Evolutionary conservation across 345 rosid genomes (phyloP), one percentile per base, ranked within the genome.

Genomic region (Eucalyptus virginea): DNA sequence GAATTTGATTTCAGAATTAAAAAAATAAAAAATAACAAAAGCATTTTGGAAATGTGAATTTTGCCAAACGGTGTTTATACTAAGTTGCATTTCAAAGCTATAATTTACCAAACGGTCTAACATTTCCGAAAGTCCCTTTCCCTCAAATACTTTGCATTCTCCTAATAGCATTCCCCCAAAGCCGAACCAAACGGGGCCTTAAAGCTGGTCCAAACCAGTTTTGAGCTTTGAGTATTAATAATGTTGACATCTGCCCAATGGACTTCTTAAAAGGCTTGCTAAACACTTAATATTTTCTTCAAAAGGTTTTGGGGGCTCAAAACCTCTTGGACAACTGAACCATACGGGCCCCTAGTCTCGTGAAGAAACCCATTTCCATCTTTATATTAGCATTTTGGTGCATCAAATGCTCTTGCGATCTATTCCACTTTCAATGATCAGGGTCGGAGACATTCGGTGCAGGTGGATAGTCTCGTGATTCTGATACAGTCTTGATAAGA

Each of bases 181-280:
- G n/a, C n/a, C n/a, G n/a, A n/a, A n/a, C n/a, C n/a, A n/a, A n/a
- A n/a, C n/a, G n/a, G n/a, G n/a, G n/a, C n/a, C n/a, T n/a, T 51
- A 51, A 51, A 51, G 56, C 4, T 18, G 0, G 23, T 7, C 56
- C 56, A 18, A 0, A 18, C 0, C 23, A 51, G 0, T 51, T 18
- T 51, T 51, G 4, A 51, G 0, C 0, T 51, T 51, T 51, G 8
- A 7, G 56, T 0, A 51, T 18, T 51, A 0, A 0, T 0, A 51
- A 18, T 51, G 4, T 7, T 51, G 4, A 51, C 9, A 51, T 51
- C 18, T 51, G 56, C 0, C 23, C 56, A 51, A 51, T 51, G 56
- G 4, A 51, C 56, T 51, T 51, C 9, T 0, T 0, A 51, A 51
- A 51, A 51, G 0, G 4, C 23, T 51, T 51, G 56, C 4, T 0